Base-by-base conservation (phyloP, 202 grass and related monocot genomes). In the Brachypodium distachyon region DNA sequence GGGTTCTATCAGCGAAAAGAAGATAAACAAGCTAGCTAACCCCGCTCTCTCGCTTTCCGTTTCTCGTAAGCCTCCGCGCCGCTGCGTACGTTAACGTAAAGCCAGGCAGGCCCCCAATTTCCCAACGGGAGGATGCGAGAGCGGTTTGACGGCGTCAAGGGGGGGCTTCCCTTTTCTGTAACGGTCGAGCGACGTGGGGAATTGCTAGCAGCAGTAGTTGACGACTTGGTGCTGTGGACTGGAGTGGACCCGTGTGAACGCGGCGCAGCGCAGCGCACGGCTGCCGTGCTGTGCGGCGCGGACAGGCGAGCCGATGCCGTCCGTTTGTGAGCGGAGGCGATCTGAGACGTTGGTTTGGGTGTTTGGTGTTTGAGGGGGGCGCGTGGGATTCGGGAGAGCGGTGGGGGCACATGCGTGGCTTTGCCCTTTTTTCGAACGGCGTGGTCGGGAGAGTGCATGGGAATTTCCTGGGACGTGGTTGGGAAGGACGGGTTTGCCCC, bases 181-280 rank as follows among this genome's bases (percentile, higher is more conserved):
- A 91, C 81, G 84, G 81, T 87, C 81, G 79, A 88, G 54, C 81
- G 81, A 78, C 82, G 71, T 57, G 62, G 46, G 25, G 72, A n/a
- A n/a, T 22, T 12, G 60, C 1, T 6, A 36, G 27, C 47, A 43
- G 59, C 36, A 31, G 67, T 72, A n/a, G 72, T 18, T 43, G 59
- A 31, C 66, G 65, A 31, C 33, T 6, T 0, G 10, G 25, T 3
- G 38, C 47, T 72, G 66, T 43, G 61, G 61, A 5, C 61, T 18
- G 83, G 22, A 8, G 49, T 66, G 38, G 57, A 46, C 26, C 8
- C 5, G 55, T 81, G 71, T 5, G 78, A 72, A 83, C 51, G 47
- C n/a, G 8, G 17, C 16, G 18, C 2, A n/a, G n/a, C n/a, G 12
- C 37, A 6, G 1, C 29, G 0, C 52, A 12, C 39, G 27, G 63